phyloP scores from a whole-genome alignment of 805 yeast species.

The Sugiyamaella floridensis region DNA sequence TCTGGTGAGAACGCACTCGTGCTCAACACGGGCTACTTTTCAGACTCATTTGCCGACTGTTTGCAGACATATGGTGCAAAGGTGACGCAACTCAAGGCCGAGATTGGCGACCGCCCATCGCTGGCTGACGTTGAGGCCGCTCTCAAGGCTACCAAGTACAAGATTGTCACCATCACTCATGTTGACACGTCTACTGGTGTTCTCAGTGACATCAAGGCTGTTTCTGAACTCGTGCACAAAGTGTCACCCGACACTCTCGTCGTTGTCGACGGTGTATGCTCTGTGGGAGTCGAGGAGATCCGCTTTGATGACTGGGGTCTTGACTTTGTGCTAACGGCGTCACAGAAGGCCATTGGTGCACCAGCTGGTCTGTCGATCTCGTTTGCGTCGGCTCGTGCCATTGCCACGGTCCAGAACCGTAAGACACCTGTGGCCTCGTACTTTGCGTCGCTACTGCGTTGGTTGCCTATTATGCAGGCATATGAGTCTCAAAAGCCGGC shows the following conservation, averaged over 20 bases:
- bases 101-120: slow-evolving; percentile 65
- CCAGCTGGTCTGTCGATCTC: slow-evolving; percentile 87
- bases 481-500: slow-evolving; percentile 74
- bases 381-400: slow-evolving; percentile 68
- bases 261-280: slow-evolving; percentile 91
- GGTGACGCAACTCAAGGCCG: slow-evolving; percentile 66
- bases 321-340: slow-evolving; percentile 83
- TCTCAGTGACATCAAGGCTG: slow-evolving; percentile 57
- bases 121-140: slow-evolving; percentile 48
- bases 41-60: slow-evolving; percentile 74
- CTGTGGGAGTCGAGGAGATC: slow-evolving; percentile 81
- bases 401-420: slow-evolving; percentile 52
- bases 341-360: slow-evolving; percentile 92
- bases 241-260: slow-evolving; percentile 74
- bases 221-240: slow-evolving; percentile 54
- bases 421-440: slow-evolving; percentile 39
- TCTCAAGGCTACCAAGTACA: slow-evolving; percentile 47
- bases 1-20: slow-evolving; percentile 68
- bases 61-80: slow-evolving; percentile 65
- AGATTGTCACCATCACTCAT: slow-evolving; percentile 79
- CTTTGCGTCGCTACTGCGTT: slow-evolving; percentile 68
- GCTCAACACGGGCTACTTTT: slow-evolving; percentile 82
- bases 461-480: slow-evolving; percentile 84
- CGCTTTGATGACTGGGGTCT: slow-evolving; percentile 85
- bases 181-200: slow-evolving; percentile 98